Base-by-base conservation (phyloP, 1,284 basidiomycete species). In the Microbotryum scabiosae region DNA sequence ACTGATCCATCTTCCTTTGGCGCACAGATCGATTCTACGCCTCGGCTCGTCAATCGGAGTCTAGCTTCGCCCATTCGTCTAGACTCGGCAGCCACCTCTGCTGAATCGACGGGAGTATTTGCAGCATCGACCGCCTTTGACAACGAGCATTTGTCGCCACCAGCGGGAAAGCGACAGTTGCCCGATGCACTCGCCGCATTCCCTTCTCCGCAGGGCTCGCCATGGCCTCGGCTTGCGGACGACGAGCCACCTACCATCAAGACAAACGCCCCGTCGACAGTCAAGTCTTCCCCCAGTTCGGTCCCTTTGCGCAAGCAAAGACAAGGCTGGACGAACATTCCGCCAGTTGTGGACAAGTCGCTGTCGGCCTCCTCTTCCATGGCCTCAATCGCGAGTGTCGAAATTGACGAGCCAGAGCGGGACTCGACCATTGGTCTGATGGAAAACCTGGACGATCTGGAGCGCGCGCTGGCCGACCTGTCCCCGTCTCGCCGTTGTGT, bases 381-480 rank as follows among this genome's bases (percentile, higher is more conserved):
- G 28, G 51, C 54, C 23, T 65, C 61, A 5, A 56, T 63, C 47
- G 58, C 62, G 1, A 45, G n/a, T 21, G n/a, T 44, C 21, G 10
- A 54, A 28, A 54, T 23, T 16, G 28, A 23, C 44, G 62, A 64
- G 21, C 51, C 54, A 5, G 41, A 60, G 9, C 54, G 69, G 16
- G 57, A 62, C 21, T 67, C 66, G 23, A 65, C 61, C 20, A 58
- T 66, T 23, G 66, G 64, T 8, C 56, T 71, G 30, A 64, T 66
- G 68, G 63, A 68, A 46, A 67, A 71, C 43, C 59, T 71, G 26
- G 65, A 71, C 54, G 67, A 71, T 26, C 64, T 71, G 50, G 70
- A 71, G 50, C 66, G 68, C 18, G 70, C 70, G 3, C 57, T 71
- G 44, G 63, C 60, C 3, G 68, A 70, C 32, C 60, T 71, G 2